Percentiles rank a stretch among this genome's conserved stretches.
Evolutionary conservation across 305 asterid species (phyloP).

Genomic region (Striga hermonthica): DNA sequence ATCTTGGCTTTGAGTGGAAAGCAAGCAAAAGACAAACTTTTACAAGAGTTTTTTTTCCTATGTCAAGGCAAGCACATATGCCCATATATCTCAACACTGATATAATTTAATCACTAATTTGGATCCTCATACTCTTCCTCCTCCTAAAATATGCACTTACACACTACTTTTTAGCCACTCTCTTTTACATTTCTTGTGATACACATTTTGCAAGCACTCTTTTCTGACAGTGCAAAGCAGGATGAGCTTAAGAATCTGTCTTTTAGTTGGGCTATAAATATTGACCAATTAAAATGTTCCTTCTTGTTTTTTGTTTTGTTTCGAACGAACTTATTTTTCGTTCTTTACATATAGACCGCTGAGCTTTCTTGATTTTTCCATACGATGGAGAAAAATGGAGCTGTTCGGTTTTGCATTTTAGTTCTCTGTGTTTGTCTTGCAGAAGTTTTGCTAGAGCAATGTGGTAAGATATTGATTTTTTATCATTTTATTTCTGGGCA

Average conservation of each 20-base stretch:
- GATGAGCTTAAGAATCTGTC: conserved; percentile 43
- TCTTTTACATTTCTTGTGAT: conserved; percentile 49
- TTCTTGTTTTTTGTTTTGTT: background rate
- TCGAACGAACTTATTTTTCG: no score
- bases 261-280: conserved; percentile 6
- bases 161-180: conserved; percentile 31
- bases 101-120: conserved; percentile 17
- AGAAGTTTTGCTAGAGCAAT: conserved; percentile 34
- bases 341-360: conserved; percentile 27
- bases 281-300: no score
- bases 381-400: conserved; percentile 41
- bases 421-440: conserved; percentile 38
- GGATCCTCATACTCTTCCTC: conserved; percentile 29
- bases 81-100: conserved; percentile 26
- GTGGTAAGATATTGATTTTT: conserved; percentile 39
- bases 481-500: background rate
- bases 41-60: conserved; percentile 32
- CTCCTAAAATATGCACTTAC: conserved; percentile 25
- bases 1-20: conserved; percentile 60
- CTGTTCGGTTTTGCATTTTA: conserved; percentile 21
- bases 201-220: conserved; percentile 44
- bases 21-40: conserved; percentile 62
- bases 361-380: background rate
- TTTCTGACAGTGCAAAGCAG: conserved; percentile 34
- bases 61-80: conserved; percentile 84